Evolutionary conservation across 2,329 filamentous ascomycete species (phyloP).

Genomic region (Cylindrodendrum hubeiense): DNA sequence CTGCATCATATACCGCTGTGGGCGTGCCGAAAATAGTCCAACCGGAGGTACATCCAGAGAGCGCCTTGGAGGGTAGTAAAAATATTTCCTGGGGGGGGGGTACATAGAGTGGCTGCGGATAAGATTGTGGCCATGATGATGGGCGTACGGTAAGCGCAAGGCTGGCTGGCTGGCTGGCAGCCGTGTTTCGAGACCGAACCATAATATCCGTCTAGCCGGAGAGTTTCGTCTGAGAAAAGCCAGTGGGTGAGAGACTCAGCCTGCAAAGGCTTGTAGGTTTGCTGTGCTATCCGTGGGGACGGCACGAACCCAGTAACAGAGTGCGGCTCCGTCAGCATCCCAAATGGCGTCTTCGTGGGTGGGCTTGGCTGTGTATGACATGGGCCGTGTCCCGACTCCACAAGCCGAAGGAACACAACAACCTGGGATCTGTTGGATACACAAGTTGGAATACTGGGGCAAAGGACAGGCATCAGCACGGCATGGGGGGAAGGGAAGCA

Average conservation of each 20-base stretch:
- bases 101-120: background rate
- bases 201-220: conserved; percentile 7
- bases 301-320: conserved; percentile 18
- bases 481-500: background rate
- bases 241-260: conserved; percentile 12
- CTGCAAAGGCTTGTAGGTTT: conserved; percentile 5
- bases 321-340: conserved; percentile 34
- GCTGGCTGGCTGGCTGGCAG: conserved; percentile 5
- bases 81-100: background rate
- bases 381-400: conserved; percentile 21
- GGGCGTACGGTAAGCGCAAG: background rate
- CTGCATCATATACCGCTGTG: conserved; percentile 26
- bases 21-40: conserved; percentile 21
- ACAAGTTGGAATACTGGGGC: background rate
- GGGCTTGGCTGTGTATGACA: conserved; percentile 18
- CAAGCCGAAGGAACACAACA: conserved; percentile 16
- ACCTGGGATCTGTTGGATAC: background rate
- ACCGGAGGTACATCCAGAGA: conserved; percentile 2
- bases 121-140: background rate
- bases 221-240: background rate
- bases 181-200: background rate
- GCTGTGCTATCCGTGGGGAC: conserved; percentile 5
- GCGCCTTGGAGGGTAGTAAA: background rate
- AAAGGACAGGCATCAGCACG: background rate
- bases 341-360: conserved; percentile 29